phyloP scores from a whole-genome alignment of 2,329 filamentous ascomycete genomes.

The Cadophora malorum region DNA sequence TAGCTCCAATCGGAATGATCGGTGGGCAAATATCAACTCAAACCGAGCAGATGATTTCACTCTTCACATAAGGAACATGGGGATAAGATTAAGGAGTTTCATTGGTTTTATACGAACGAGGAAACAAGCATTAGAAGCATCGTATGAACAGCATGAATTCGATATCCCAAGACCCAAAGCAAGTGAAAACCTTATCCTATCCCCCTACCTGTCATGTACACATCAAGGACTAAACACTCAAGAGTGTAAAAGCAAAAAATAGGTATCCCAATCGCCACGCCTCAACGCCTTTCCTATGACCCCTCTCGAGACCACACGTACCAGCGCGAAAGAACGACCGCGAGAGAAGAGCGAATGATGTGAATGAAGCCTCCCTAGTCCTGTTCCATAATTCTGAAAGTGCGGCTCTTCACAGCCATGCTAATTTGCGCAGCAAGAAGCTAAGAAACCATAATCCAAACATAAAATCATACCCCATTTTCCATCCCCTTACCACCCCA shows the following conservation, averaged over 20 bases:
- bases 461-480: constrained; percentile 16
- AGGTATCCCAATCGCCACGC: constrained; percentile 40
- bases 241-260: constrained; percentile 26
- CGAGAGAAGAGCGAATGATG: constrained; percentile 36
- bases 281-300: constrained; percentile 41
- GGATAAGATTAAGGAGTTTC: not conserved
- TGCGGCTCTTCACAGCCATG: constrained; percentile 18
- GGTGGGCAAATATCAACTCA: not conserved
- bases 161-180: constrained; percentile 21
- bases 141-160: constrained; percentile 27
- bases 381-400: not conserved
- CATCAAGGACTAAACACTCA: constrained; percentile 19
- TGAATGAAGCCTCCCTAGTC: constrained; percentile 29
- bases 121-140: constrained; percentile 9
- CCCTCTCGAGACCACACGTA: constrained; percentile 41
- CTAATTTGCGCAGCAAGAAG: constrained; percentile 24
- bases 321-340: constrained; percentile 39
- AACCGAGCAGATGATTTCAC: not conserved
- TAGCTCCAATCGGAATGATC: not conserved
- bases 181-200: constrained; percentile 12
- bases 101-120: not conserved
- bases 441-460: constrained; percentile 22
- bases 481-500: constrained; percentile 10
- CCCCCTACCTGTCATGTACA: constrained; percentile 20
- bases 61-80: too few species aligned